A percentile compares a stretch with the other conserved stretches of the same genome.
These are phyloP conservation scores for Entomortierella lignicola DNA, from an alignment of 192 early-diverging fungal species.

Conservation along the genomic window DNA sequence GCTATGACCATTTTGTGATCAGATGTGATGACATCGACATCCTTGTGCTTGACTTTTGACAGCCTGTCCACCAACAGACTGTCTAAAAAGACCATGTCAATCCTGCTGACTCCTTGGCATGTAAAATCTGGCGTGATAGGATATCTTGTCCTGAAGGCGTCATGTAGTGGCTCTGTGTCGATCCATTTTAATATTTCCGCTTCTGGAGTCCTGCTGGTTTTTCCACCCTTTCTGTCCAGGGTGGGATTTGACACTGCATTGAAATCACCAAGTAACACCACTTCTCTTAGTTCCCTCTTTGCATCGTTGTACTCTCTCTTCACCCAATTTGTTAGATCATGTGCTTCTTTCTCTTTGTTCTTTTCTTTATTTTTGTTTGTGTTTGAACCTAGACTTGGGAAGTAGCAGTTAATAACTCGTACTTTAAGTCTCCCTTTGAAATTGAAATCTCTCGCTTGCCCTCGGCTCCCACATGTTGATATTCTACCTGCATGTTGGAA, in stretches of 20 bases:
- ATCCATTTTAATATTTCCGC: not conserved
- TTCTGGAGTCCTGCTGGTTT: not conserved
- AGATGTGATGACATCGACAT: not conserved
- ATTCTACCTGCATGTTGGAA: not conserved
- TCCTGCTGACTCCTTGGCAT: constrained; percentile 3
- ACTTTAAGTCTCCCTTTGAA: constrained; percentile 9
- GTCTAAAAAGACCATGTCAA: not conserved
- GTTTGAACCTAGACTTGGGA: too few relatives aligned
- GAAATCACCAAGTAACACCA: constrained; percentile 1
- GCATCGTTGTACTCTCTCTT: not conserved
- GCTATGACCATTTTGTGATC: constrained; percentile 3
- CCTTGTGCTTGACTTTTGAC: not conserved
- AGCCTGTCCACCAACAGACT: not conserved
- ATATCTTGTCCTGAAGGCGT: not conserved
- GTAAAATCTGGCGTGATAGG: not conserved
- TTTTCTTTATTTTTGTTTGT: too few relatives aligned
- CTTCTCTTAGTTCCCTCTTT: not conserved
- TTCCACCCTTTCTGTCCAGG: not conserved
- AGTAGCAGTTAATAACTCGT: constrained; percentile 6
- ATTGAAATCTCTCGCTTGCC: not conserved
- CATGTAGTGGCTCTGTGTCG: not conserved
- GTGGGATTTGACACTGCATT: not conserved
- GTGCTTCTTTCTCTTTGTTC: too few relatives aligned
- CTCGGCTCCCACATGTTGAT: not conserved
- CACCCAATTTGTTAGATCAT: not conserved